Conservation (phyloP, 345 rosid genomes). For the Xanthoceras sorbifolium region DNA sequence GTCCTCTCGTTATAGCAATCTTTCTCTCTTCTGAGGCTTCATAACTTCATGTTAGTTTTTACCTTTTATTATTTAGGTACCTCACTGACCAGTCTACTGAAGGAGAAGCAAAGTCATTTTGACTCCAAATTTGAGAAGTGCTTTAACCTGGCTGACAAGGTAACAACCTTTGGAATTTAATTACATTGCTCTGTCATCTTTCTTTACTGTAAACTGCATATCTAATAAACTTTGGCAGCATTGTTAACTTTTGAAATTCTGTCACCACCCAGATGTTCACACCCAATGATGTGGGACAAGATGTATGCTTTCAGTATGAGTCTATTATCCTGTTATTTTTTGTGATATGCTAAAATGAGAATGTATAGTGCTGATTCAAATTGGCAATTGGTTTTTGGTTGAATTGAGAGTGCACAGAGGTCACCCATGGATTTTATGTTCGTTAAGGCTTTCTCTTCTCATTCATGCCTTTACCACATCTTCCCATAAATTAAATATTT, state of each 20-base stretch:
- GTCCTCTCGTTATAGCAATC: constrained; percentile 10
- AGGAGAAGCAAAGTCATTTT: constrained; percentile 64
- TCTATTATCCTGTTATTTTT: neutral
- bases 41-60: constrained; percentile 6
- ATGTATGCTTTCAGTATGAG: neutral
- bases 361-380: neutral
- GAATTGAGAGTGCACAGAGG: neutral
- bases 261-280: constrained; percentile 5
- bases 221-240: neutral
- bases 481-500: neutral
- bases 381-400: neutral
- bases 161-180: constrained; percentile 23
- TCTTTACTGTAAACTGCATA: neutral
- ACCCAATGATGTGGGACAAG: neutral
- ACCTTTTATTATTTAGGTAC: constrained; percentile 37
- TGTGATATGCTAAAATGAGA: neutral
- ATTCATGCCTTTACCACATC: neutral
- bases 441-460: neutral
- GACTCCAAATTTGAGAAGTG: constrained; percentile 58
- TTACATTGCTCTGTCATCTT: neutral
- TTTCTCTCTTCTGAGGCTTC: neutral
- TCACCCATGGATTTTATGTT: neutral
- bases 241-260: neutral
- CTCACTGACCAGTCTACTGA: constrained; percentile 54
- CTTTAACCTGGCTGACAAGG: constrained; percentile 68